Conservation (phyloP, 768 basidiomycete genomes). For the Macrolepiota fuliginosa region DNA sequence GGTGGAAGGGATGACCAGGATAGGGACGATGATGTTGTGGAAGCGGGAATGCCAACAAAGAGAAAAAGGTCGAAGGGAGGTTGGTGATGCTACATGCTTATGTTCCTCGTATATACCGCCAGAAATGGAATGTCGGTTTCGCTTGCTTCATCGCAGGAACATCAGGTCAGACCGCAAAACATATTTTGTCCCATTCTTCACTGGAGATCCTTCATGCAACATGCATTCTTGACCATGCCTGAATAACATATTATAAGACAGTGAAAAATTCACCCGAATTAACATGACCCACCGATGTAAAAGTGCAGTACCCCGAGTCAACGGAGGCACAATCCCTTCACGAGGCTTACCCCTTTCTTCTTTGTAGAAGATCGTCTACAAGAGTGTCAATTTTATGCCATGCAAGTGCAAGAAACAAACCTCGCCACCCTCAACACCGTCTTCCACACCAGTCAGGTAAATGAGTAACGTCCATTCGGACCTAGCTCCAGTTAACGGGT, state of each 20-base stretch:
- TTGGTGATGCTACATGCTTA: slow-evolving; percentile 21
- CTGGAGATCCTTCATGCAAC: slow-evolving; percentile 68
- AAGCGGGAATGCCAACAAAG: slow-evolving; percentile 80
- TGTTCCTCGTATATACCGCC: not conserved
- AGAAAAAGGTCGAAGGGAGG: slow-evolving; percentile 54
- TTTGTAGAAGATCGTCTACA: slow-evolving; percentile 68
- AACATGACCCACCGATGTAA: slow-evolving; percentile 52
- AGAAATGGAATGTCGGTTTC: not conserved
- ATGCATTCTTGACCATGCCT: slow-evolving; percentile 75
- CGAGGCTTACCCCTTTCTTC: slow-evolving; percentile 47
- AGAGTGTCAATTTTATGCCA: not conserved
- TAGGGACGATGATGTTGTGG: slow-evolving; percentile 88
- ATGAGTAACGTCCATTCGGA: slow-evolving; percentile 80
- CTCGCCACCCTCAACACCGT: slow-evolving; percentile 73
- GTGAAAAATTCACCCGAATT: not conserved
- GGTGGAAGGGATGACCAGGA: slow-evolving; percentile 74
- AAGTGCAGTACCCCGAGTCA: slow-evolving; percentile 62
- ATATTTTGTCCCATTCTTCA: slow-evolving; percentile 64
- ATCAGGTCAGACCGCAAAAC: slow-evolving; percentile 71
- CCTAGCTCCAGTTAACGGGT: slow-evolving; percentile 53
- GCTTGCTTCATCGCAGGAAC: slow-evolving; percentile 43
- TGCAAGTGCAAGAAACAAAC: slow-evolving; percentile 25
- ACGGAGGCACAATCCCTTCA: slow-evolving; percentile 48
- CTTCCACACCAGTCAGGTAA: slow-evolving; percentile 69
- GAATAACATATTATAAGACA: slow-evolving; percentile 1